phyloP scores from a whole-genome alignment of 495 filamentous ascomycete species.

The Trichoderma parareesei region DNA sequence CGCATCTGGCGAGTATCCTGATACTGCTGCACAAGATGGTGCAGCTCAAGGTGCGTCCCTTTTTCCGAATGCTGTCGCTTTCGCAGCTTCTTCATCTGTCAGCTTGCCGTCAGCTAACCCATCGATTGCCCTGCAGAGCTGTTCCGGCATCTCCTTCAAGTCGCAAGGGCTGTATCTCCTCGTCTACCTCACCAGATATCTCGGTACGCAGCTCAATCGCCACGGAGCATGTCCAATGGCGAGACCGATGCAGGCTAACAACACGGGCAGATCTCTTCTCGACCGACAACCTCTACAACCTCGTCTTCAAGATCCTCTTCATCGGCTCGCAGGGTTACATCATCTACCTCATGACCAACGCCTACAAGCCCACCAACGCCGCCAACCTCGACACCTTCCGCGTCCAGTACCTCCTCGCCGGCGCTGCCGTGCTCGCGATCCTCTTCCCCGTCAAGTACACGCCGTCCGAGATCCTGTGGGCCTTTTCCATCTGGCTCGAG shows the following conservation, averaged over 20 bases:
- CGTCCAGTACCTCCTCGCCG: slow-evolving; percentile 81
- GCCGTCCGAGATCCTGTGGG: slow-evolving; percentile 73
- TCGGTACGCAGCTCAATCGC: slow-evolving; percentile 45
- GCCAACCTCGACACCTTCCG: slow-evolving; percentile 95
- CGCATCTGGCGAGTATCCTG: slow-evolving; percentile 87
- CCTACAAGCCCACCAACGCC: slow-evolving; percentile 93
- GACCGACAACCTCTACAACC: slow-evolving; percentile 81
- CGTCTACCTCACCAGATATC: slow-evolving; percentile 88
- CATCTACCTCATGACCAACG: slow-evolving; percentile 92
- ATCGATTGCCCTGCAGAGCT: slow-evolving; percentile 56
- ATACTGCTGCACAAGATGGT: slow-evolving; percentile 96
- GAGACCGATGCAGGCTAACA: neutral
- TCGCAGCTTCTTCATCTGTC: slow-evolving; percentile 11
- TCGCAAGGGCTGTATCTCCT: slow-evolving; percentile 89
- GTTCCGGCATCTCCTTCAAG: slow-evolving; percentile 95
- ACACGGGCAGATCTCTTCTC: slow-evolving; percentile 66
- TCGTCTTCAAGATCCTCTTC: slow-evolving; percentile 93
- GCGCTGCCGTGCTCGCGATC: slow-evolving; percentile 67
- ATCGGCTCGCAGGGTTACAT: slow-evolving; percentile 82
- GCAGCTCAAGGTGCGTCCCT: slow-evolving; percentile 63
- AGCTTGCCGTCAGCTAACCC: neutral
- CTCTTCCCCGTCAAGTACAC: slow-evolving; percentile 79
- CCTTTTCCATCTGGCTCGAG: slow-evolving; percentile 97
- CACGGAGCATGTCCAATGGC: slow-evolving; percentile 5
- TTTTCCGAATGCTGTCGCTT: slow-evolving; percentile 8